These are phyloP conservation scores for Chytriomyces sp. DNA, from an alignment of 192 early-diverging fungal genomes.

Conservation along the genomic window DNA sequence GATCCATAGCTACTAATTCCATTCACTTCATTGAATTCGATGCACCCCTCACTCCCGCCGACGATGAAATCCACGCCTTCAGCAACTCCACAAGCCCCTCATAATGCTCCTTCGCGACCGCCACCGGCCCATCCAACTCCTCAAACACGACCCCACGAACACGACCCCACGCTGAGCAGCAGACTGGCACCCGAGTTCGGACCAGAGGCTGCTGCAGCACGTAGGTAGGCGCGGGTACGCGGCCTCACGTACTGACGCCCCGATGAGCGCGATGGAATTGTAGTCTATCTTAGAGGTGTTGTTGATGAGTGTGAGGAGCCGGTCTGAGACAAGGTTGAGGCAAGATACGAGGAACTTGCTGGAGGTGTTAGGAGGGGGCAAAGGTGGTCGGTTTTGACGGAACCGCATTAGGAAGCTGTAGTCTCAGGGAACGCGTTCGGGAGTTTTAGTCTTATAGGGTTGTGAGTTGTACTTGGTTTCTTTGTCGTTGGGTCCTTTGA, in stretches of 20 bases:
- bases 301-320: too few species aligned
- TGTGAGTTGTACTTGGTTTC: too few species aligned
- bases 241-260: not conserved
- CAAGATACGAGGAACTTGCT: too few species aligned
- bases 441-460: too few species aligned
- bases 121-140: not conserved
- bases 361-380: too few species aligned
- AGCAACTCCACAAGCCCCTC: slow-evolving; percentile 10
- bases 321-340: too few species aligned
- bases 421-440: too few species aligned
- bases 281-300: too few species aligned
- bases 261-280: not conserved
- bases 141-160: slow-evolving; percentile 20
- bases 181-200: not conserved
- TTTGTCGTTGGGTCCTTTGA: too few species aligned
- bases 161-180: not conserved
- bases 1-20: not conserved
- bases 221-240: not conserved
- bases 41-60: not conserved
- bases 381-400: too few species aligned
- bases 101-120: not conserved
- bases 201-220: not conserved
- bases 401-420: too few species aligned
- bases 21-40: not conserved
- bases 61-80: not conserved